Evolutionary conservation across 2,329 filamentous ascomycete genomes (phyloP).

Genomic region (Chrysoporthe cubensis): DNA sequence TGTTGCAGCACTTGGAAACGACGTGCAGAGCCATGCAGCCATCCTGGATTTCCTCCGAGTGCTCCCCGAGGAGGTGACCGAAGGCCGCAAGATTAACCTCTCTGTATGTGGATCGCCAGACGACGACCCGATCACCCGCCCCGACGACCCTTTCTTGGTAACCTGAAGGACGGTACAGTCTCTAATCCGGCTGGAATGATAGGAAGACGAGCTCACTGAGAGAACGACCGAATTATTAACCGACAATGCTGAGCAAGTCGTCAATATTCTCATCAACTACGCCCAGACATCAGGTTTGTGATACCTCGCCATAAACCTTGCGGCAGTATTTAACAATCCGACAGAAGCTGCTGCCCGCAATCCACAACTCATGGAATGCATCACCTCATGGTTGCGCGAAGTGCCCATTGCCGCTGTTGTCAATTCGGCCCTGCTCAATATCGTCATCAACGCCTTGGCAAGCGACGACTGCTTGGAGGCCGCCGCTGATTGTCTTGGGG

Average conservation of each 20-base stretch:
- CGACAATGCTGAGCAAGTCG: slow-evolving; percentile 86
- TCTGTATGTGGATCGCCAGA: slow-evolving; percentile 82
- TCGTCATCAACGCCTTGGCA: slow-evolving; percentile 77
- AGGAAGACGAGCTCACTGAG: slow-evolving; percentile 92
- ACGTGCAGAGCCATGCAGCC: slow-evolving; percentile 78
- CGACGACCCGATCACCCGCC: slow-evolving; percentile 48
- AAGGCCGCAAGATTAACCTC: slow-evolving; percentile 98
- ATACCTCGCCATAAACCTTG: background rate
- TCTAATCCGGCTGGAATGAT: slow-evolving; percentile 53
- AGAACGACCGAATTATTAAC: slow-evolving; percentile 89
- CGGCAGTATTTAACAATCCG: slow-evolving; percentile 32
- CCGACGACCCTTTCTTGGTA: slow-evolving; percentile 38
- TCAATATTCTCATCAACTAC: slow-evolving; percentile 87
- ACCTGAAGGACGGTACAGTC: slow-evolving; percentile 42
- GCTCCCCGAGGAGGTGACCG: slow-evolving; percentile 96
- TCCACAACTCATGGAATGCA: slow-evolving; percentile 89
- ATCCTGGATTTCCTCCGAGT: slow-evolving; percentile 96
- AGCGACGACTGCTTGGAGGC: slow-evolving; percentile 80
- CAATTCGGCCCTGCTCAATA: slow-evolving; percentile 80
- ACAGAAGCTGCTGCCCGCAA: slow-evolving; percentile 78
- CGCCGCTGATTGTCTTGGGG: slow-evolving; percentile 89
- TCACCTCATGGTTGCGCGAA: slow-evolving; percentile 95
- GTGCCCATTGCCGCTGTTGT: slow-evolving; percentile 84
- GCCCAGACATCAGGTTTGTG: slow-evolving; percentile 84
- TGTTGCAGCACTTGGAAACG: slow-evolving; percentile 75